phyloP scores from a whole-genome alignment of 805 yeast species.

The Nakazawaea ernobii region DNA sequence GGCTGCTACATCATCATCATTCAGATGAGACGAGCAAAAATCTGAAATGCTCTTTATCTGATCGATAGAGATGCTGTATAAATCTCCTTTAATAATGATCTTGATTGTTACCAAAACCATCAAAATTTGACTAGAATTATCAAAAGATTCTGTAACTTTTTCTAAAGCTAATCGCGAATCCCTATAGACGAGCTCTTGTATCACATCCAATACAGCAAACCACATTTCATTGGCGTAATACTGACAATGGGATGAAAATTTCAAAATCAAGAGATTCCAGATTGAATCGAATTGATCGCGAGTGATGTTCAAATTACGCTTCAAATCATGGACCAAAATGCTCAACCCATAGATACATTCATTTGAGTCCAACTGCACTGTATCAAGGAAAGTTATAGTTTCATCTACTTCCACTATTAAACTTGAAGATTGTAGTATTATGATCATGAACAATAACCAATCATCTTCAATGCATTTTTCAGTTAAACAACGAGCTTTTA shows the following conservation, averaged over 20 bases:
- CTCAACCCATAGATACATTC: neutral
- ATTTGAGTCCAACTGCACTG: neutral
- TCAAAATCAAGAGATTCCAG: constrained; percentile 5
- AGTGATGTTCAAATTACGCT: neutral
- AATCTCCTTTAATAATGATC: neutral
- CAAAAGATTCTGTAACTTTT: neutral
- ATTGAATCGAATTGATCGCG: neutral
- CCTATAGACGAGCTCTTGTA: neutral
- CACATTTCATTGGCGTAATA: constrained; percentile 8
- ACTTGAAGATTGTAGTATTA: neutral
- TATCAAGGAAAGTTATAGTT: neutral
- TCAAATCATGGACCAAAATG: constrained; percentile 1
- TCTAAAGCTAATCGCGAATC: neutral
- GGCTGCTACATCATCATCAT: neutral
- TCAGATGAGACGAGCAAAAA: neutral
- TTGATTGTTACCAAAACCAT: neutral
- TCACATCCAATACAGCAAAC: constrained; percentile 7
- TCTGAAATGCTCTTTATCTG: neutral
- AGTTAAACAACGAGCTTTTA: neutral
- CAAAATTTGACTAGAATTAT: neutral
- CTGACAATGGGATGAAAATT: neutral
- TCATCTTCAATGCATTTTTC: neutral
- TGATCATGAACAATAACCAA: neutral
- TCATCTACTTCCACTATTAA: neutral
- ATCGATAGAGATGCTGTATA: neutral